Percentiles rank a stretch among this genome's conserved stretches.
phyloP scores from a whole-genome alignment of 2,329 filamentous ascomycete genomes.

The Penicillium concentricum region DNA sequence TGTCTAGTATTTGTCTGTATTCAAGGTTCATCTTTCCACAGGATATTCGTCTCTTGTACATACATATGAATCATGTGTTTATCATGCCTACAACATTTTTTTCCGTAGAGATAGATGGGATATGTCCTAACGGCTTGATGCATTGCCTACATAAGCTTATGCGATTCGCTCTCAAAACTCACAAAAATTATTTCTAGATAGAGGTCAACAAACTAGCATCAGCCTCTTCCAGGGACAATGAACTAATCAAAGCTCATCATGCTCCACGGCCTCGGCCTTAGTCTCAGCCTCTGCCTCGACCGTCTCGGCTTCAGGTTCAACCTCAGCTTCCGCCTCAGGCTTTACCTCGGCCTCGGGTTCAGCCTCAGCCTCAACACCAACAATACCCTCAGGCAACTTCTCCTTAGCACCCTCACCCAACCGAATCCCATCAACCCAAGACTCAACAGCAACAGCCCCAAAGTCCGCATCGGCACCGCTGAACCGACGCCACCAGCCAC shows the following conservation, averaged over 20 bases:
- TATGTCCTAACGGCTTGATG: background rate
- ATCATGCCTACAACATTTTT: background rate
- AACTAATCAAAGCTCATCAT: constrained; percentile 45
- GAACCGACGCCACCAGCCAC: constrained; percentile 81
- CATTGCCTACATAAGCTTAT: constrained; percentile 1
- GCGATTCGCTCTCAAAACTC: constrained; percentile 2
- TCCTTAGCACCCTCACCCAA: constrained; percentile 82
- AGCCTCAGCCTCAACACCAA: constrained; percentile 37
- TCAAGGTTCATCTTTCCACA: constrained; percentile 8
- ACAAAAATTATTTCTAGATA: background rate
- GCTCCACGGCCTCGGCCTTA: constrained; percentile 37
- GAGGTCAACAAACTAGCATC: background rate
- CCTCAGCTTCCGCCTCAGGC: constrained; percentile 33
- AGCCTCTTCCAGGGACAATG: background rate
- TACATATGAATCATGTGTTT: constrained; percentile 22
- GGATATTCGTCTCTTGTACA: constrained; percentile 20
- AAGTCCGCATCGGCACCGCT: constrained; percentile 52
- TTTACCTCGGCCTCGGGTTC: constrained; percentile 26
- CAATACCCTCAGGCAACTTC: constrained; percentile 65
- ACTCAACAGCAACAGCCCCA: constrained; percentile 62
- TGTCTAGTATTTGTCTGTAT: constrained; percentile 10
- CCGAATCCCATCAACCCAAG: constrained; percentile 87
- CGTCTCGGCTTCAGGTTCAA: constrained; percentile 30
- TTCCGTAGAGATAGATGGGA: background rate
- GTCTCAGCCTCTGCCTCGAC: constrained; percentile 20